Conservation (phyloP, 1,139 yeast genomes). For the Debaryomyces sp. region DNA sequence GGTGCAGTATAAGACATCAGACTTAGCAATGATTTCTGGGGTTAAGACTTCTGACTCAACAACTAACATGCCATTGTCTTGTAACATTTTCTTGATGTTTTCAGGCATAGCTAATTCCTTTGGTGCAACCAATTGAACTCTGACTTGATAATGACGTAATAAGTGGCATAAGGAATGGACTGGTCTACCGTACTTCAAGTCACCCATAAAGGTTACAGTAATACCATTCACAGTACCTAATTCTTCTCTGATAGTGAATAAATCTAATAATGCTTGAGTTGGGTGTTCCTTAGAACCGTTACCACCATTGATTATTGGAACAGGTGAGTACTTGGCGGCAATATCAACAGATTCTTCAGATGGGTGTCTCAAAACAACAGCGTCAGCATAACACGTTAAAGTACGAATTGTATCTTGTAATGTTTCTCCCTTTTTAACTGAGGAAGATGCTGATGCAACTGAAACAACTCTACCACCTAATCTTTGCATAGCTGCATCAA, state of each 20-base stretch:
- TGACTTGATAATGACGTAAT: slow-evolving; percentile 89
- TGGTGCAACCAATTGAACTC: slow-evolving; percentile 91
- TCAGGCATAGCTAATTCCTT: slow-evolving; percentile 83
- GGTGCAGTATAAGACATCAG: slow-evolving; percentile 97
- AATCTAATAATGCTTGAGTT: slow-evolving; percentile 95
- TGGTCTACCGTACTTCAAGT: slow-evolving; percentile 96
- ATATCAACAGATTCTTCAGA: slow-evolving; percentile 86
- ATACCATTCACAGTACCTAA: slow-evolving; percentile 98
- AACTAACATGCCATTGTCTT: slow-evolving; percentile 66
- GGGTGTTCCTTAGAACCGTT: slow-evolving; percentile 98
- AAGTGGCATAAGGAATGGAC: slow-evolving; percentile 95
- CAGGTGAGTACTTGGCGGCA: slow-evolving; percentile 96
- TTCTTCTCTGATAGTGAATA: slow-evolving; percentile 98
- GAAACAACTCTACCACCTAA: slow-evolving; percentile 97
- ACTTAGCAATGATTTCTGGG: slow-evolving; percentile 78
- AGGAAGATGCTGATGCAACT: slow-evolving; percentile 80
- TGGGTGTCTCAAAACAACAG: slow-evolving; percentile 96
- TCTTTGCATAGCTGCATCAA: slow-evolving; percentile 99
- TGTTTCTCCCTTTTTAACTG: slow-evolving; percentile 97
- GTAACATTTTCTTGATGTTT: slow-evolving; percentile 66
- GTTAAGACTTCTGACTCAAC: slow-evolving; percentile 77
- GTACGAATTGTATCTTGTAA: slow-evolving; percentile 96
- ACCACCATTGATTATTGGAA: slow-evolving; percentile 97
- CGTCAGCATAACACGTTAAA: slow-evolving; percentile 94
- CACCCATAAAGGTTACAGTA: slow-evolving; percentile 98